Base-by-base conservation (phyloP, 441 rosid genomes). In the Metrosideros polymorpha region DNA sequence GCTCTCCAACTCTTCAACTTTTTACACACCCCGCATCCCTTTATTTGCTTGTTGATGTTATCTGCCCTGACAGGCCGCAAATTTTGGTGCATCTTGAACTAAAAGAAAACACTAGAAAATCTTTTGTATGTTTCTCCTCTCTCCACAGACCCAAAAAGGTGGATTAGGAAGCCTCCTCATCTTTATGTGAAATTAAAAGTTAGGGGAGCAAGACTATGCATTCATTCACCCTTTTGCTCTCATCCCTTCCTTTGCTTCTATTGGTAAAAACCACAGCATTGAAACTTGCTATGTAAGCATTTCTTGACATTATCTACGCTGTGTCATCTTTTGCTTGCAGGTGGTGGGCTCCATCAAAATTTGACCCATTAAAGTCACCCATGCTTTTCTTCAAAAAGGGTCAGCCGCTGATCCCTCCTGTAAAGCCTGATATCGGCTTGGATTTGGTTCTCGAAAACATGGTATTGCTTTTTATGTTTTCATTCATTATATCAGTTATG, bases 281-380 rank as follows among this genome's bases (percentile, higher is more conserved):
- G 25, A 82, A 18, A 82, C 39, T 82, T 51, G 55, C 53, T 25
- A 47, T 14, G 47, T 82, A 35, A 82, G 55, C 32, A 9, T 61
- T 42, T 35, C 82, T 27, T 47, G 52, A 25, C 50, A 61, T 24
- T 49, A 57, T 15, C 61, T 22, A 24, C 8, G 25, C 50, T 29
- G 25, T 57, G 12, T 75, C 85, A 90, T 87, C 57, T 54, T 71
- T 27, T 83, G 50, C 52, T 7, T 59, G 0, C 89, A 96, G 98
- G 97, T 97, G 99, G 99, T 93, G 96, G 96, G 98, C 98, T 55
- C 98, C 99, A 79, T 92, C 98, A 77, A 97, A 97, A 89, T 97
- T 96, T 89, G 96, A 95, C 75, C 98, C 98, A 29, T 75, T 92
- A 43, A 95, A 95, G 86, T 92, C 97, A 50, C 98, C 99, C 71